Percentiles rank a stretch among this genome's conserved stretches.
Conservation (phyloP, 768 basidiomycete genomes). For the Leccinum longicurvipes region DNA sequence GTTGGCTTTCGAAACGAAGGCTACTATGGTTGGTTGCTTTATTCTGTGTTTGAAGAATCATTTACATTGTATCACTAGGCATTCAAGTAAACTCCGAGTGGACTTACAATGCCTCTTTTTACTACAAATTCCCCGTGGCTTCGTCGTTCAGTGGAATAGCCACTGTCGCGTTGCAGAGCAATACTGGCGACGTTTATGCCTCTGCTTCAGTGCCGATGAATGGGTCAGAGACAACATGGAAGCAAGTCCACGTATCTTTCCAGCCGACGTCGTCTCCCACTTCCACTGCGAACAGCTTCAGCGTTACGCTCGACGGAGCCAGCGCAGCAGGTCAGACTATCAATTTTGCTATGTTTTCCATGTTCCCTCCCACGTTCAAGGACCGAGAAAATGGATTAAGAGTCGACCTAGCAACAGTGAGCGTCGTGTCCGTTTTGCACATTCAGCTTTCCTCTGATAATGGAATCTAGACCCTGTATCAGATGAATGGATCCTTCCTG, state of each 20-base stretch:
- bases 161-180: slow-evolving; percentile 45
- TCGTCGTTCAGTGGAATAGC: slow-evolving; percentile 40
- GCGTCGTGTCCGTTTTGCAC: not conserved
- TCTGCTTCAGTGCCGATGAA: slow-evolving; percentile 36
- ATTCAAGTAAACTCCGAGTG: slow-evolving; percentile 51
- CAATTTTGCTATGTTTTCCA: slow-evolving; percentile 56
- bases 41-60: not conserved
- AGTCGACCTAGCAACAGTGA: slow-evolving; percentile 53
- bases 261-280: slow-evolving; percentile 40
- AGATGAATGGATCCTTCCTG: slow-evolving; percentile 58
- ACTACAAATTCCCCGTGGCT: slow-evolving; percentile 48
- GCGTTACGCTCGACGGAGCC: slow-evolving; percentile 46
- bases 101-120: slow-evolving; percentile 60
- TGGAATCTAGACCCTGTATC: slow-evolving; percentile 43
- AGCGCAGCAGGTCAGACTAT: slow-evolving; percentile 41
- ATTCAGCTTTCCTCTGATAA: not conserved
- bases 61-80: slow-evolving; percentile 32
- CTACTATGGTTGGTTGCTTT: slow-evolving; percentile 44
- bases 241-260: slow-evolving; percentile 41
- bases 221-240: slow-evolving; percentile 49
- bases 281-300: slow-evolving; percentile 49
- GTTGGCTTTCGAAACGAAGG: slow-evolving; percentile 59
- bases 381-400: slow-evolving; percentile 58
- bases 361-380: slow-evolving; percentile 71
- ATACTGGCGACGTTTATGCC: slow-evolving; percentile 43